These are phyloP conservation scores for Aspergillus incahuasiensis DNA, from an alignment of 495 filamentous ascomycete genomes.

Conservation along the genomic window DNA sequence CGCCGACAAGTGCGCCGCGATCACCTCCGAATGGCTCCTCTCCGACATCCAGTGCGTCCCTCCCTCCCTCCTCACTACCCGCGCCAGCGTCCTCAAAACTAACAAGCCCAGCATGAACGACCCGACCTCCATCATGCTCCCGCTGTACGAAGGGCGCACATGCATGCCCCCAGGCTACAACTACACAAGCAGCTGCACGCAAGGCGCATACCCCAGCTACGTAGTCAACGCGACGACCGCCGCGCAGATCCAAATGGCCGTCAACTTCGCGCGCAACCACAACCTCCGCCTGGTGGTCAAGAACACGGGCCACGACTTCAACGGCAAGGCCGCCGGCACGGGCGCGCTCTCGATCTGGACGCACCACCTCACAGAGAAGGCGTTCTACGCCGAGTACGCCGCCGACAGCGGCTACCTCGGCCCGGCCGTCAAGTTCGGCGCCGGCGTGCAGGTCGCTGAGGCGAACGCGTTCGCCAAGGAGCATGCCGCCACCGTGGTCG, in stretches of 20 bases:
- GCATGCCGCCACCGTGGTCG: slow-evolving; percentile 41
- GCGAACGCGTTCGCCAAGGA: slow-evolving; percentile 45
- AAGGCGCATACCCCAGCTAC: slow-evolving; percentile 55
- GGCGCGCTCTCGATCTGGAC: slow-evolving; percentile 60
- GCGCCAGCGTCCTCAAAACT: background rate
- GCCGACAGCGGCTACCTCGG: slow-evolving; percentile 38
- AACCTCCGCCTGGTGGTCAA: slow-evolving; percentile 59
- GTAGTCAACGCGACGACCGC: slow-evolving; percentile 54
- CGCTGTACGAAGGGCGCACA: slow-evolving; percentile 36
- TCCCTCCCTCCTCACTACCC: background rate
- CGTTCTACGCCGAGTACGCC: slow-evolving; percentile 32
- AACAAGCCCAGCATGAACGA: slow-evolving; percentile 24
- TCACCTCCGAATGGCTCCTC: slow-evolving; percentile 22
- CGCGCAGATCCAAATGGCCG: slow-evolving; percentile 52
- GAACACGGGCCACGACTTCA: slow-evolving; percentile 69
- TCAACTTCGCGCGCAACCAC: slow-evolving; percentile 60
- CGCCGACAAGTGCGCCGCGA: slow-evolving; percentile 31
- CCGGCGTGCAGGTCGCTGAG: slow-evolving; percentile 50
- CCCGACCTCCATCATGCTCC: slow-evolving; percentile 42
- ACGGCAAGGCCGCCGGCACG: slow-evolving; percentile 53
- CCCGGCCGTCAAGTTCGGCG: slow-evolving; percentile 51
- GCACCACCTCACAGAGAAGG: slow-evolving; percentile 48
- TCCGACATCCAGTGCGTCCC: slow-evolving; percentile 28
- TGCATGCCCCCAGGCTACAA: slow-evolving; percentile 33
- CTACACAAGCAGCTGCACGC: slow-evolving; percentile 41